Base-by-base conservation (phyloP, 306 rosid species). In the Quercus aquifolioides region DNA sequence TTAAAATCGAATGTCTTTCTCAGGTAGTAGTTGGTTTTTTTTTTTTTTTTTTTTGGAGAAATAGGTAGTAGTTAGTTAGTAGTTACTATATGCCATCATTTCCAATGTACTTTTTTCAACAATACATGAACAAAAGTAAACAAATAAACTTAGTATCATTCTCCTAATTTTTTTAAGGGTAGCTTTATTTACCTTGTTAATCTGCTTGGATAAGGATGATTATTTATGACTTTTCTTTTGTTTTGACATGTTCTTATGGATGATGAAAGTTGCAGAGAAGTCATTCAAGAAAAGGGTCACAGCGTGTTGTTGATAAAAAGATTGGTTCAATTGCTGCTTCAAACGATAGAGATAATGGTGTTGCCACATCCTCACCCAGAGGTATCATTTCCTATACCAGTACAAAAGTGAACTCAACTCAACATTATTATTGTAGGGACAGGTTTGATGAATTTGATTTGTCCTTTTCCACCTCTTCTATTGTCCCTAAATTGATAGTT, bases 251-350 rank as follows among this genome's bases (percentile, higher is more conserved):
- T 17, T 65, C 49, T 65, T 18, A 26, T 55, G 35, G 46, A 77
- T 55, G 46, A 62, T 59, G 3, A 23, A 80, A 89, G 99, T 82
- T 93, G 88, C 98, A 93, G 90, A 83, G 92, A 79, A 95, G 49
- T 79, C 81, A 79, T 69, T 91, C 96, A 18, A 80, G 99, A 78
- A 95, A 93, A 89, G 91, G 92, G 65, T 74, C 78, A 81, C 97
- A 88, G 79, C 97, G 92, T 64, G 91, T 71, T 58, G 86, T 85
- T 31, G 97, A 92, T 62, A 94, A 85, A 84, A 92, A 90, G 87
- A 81, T 74, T 56, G 85, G 74, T 76, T 71, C 83, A 51, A 79
- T 57, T 59, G 73, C 75, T 35, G 23, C 81, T 46, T 62, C 91
- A 54, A 85, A 69, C 57, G 97, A 95, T 71, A 84, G 82, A 80